Evolutionary conservation across 306 rosid species (phyloP).

Genomic region (Citrullus colocynthis): DNA sequence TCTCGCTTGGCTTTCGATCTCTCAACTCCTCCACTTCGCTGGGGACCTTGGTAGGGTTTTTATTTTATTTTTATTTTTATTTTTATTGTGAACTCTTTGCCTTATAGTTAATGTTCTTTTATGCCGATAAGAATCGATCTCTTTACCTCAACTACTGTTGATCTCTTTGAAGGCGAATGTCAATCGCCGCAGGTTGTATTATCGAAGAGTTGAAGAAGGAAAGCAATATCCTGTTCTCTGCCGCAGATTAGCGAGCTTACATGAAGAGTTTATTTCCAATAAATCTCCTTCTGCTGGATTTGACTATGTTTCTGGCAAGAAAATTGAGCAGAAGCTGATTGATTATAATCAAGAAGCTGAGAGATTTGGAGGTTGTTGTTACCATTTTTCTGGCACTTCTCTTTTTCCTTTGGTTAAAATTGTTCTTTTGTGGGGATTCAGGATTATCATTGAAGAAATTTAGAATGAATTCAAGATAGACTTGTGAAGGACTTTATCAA

Average conservation of each 20-base stretch:
- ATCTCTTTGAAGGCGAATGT: slow-evolving; percentile 7
- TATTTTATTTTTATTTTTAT: not conserved
- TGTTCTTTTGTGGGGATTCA: not conserved
- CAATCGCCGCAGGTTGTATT: slow-evolving; percentile 50
- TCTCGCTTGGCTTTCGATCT: slow-evolving; percentile 63
- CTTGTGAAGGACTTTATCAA: too few species aligned
- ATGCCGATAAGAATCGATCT: not conserved
- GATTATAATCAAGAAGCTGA: slow-evolving; percentile 81
- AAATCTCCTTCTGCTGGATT: slow-evolving; percentile 78
- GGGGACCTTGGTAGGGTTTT: slow-evolving; percentile 63
- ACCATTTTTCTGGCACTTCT: not conserved
- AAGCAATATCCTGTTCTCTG: slow-evolving; percentile 71
- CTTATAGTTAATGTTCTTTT: not conserved
- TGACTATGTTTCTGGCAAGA: slow-evolving; percentile 72
- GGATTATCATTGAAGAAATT: not conserved
- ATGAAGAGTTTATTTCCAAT: slow-evolving; percentile 65
- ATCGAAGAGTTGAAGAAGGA: slow-evolving; percentile 82
- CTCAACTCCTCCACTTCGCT: slow-evolving; percentile 74
- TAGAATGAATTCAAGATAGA: too few species aligned
- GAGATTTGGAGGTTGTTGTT: slow-evolving; percentile 68
- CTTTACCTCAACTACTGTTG: not conserved
- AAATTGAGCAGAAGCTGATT: slow-evolving; percentile 82
- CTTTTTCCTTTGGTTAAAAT: not conserved
- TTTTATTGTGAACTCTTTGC: not conserved
- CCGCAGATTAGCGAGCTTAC: slow-evolving; percentile 65